Evolutionary conservation across 306 rosid genomes (phyloP).

Genomic region (Prunus dulcis): DNA sequence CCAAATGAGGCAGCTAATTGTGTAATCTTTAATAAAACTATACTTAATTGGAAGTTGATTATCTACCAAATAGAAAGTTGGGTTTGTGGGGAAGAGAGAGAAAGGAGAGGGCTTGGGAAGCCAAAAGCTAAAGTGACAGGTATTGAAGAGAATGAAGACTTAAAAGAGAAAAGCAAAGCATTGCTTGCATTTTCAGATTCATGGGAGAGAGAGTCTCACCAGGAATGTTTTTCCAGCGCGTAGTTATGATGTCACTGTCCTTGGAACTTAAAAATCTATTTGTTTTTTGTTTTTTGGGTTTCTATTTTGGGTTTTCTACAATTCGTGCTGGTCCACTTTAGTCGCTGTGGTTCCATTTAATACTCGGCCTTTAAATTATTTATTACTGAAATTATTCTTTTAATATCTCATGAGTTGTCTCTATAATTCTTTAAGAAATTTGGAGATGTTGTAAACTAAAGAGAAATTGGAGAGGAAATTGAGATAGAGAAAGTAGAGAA

Average conservation of each 20-base stretch:
- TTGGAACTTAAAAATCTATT: background rate
- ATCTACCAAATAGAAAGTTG: slow-evolving; percentile 13
- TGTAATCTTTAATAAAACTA: background rate
- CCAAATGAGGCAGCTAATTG: background rate
- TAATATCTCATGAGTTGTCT: no score
- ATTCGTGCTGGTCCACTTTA: background rate
- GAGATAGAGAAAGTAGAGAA: no score
- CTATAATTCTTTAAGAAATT: no score
- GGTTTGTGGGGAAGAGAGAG: no score
- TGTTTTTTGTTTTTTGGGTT: background rate
- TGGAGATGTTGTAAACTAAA: no score
- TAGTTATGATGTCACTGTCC: slow-evolving; percentile 57
- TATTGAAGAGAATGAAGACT: slow-evolving; percentile 22
- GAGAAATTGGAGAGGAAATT: no score
- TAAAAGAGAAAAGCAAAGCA: slow-evolving; percentile 40
- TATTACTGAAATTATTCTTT: no score
- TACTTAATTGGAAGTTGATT: slow-evolving; percentile 21
- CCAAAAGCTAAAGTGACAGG: slow-evolving; percentile 31
- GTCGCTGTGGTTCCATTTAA: no score
- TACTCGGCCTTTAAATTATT: no score
- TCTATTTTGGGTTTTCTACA: background rate
- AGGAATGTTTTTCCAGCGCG: slow-evolving; percentile 50
- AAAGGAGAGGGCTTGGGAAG: background rate
- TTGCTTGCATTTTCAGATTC: slow-evolving; percentile 69
- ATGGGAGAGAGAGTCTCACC: slow-evolving; percentile 7